Evolutionary conservation across 2,329 filamentous ascomycete species (phyloP).

Genomic region (Amylocarpus encephaloides): DNA sequence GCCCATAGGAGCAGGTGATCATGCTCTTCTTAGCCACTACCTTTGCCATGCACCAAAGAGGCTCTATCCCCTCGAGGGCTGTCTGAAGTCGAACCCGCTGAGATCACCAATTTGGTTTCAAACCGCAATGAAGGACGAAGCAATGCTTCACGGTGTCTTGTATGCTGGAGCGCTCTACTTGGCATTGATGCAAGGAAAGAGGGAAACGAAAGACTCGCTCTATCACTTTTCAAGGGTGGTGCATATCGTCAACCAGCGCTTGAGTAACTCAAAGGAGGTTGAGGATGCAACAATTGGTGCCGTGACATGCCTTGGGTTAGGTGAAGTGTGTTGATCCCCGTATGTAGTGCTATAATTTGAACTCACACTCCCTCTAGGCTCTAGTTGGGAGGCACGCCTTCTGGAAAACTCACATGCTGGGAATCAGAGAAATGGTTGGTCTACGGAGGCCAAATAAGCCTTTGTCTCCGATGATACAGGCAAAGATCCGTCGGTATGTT

Average conservation of each 20-base stretch:
- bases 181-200: constrained; percentile 13
- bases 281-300: constrained; percentile 17
- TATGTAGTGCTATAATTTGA: not conserved
- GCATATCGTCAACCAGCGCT: constrained; percentile 14
- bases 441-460: constrained; percentile 5
- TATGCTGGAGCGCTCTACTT: constrained; percentile 20
- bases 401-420: constrained; percentile 23
- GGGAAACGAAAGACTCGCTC: constrained; percentile 15
- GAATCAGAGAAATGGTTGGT: constrained; percentile 19
- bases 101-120: constrained; percentile 18
- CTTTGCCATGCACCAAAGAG: constrained; percentile 11
- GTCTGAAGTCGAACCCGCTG: constrained; percentile 15
- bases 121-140: constrained; percentile 18
- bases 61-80: constrained; percentile 13
- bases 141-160: constrained; percentile 20
- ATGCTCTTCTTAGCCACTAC: constrained; percentile 16
- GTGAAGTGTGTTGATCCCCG: constrained; percentile 12
- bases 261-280: constrained; percentile 3
- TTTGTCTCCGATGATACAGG: constrained; percentile 10
- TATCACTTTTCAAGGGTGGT: constrained; percentile 14
- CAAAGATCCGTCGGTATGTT: constrained; percentile 18
- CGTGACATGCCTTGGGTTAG: constrained; percentile 21
- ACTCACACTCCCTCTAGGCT: constrained; percentile 10
- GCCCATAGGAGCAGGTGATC: constrained; percentile 9
- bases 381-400: constrained; percentile 14